Conservation (phyloP, 192 early-diverging fungal genomes). For the Coemansia sp. region DNA sequence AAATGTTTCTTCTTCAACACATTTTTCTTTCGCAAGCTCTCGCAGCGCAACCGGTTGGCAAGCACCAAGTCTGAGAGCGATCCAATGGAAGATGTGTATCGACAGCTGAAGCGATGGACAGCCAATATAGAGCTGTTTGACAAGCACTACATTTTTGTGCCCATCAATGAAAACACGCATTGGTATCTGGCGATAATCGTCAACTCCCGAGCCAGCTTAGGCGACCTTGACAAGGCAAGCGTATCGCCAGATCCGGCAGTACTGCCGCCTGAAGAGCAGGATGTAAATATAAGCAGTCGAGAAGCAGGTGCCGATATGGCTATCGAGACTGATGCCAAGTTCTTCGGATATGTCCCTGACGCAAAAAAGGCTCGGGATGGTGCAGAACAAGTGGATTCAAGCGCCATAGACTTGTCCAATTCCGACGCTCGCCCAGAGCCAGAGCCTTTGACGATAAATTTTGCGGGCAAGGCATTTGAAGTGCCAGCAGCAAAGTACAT, state of each 20-base stretch:
- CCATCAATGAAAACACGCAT: constrained; percentile 87
- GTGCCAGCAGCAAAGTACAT: constrained; percentile 18
- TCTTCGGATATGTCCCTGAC: too few species aligned
- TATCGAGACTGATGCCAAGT: too few species aligned
- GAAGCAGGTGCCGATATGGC: too few species aligned
- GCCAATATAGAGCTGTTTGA: constrained; percentile 71
- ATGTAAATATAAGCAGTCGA: too few species aligned
- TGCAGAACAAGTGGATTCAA: too few species aligned
- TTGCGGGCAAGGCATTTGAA: constrained; percentile 13
- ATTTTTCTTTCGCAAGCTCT: constrained; percentile 79
- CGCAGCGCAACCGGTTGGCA: constrained; percentile 22
- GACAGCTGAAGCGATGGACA: constrained; percentile 75
- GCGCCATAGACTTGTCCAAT: too few species aligned
- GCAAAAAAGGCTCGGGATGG: too few species aligned
- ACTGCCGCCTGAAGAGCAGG: too few species aligned
- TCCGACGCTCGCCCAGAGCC: too few species aligned
- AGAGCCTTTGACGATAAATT: constrained; percentile 5
- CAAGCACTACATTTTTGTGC: constrained; percentile 75
- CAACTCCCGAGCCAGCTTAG: constrained; percentile 61
- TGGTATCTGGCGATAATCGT: constrained; percentile 85
- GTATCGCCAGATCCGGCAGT: too few species aligned
- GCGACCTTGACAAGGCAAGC: background rate
- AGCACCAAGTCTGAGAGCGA: background rate
- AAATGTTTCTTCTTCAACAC: constrained; percentile 79
- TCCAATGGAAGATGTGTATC: constrained; percentile 55